Evolutionary conservation across 2,329 filamentous ascomycete species (phyloP), one percentile per base, ranked within the genome.

Genomic region (Ophiostoma sp.): DNA sequence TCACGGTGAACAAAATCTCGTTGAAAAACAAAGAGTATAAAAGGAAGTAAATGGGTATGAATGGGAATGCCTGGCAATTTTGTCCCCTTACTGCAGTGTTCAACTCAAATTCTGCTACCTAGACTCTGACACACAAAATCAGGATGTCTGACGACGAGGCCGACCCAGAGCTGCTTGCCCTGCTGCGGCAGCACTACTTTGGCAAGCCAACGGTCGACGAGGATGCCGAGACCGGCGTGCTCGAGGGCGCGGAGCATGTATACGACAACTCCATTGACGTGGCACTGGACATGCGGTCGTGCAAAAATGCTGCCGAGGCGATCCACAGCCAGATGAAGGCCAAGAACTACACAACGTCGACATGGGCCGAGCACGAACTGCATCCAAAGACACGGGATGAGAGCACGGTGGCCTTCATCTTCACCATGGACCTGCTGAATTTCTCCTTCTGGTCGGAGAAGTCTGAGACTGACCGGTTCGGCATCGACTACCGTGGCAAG

Each of bases 371-470:
- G 78, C 94, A 98, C 81, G 93, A 96, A 80, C 85, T 99, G 52
- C 96, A 99, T 79, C 96, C 96, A 1, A 92, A 95, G 80, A 79
- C 88, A 57, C 94, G 94, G 7, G 91, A 97, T 79, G 92, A 93
- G 79, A 87, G 83, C 69, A 95, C 94, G 0, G 89, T 97, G 28
- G 91, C 93, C 76, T 98, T 99, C 80, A 95, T 99, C 78, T 98
- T 99, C 81, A 94, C 93, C 25, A 97, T 99, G 94, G 96, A 99
- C 80, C 82, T 99, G 36, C 84, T 99, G 69, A 99, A 99, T 80
- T 99, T 98, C 80, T 97, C 92, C 28, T 99, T 99, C 81, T 99
- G 96, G 96, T 97, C 93, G 17, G 91, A 93, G 70, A 80, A 83
- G 61, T 82, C 85, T 0, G 90, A 92, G 12, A 87, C 90, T 5